Percentiles rank a stretch among this genome's conserved stretches.
These are phyloP conservation scores for Phylloporus sp. DNA, from an alignment of 768 basidiomycete genomes.

Conservation along the genomic window DNA sequence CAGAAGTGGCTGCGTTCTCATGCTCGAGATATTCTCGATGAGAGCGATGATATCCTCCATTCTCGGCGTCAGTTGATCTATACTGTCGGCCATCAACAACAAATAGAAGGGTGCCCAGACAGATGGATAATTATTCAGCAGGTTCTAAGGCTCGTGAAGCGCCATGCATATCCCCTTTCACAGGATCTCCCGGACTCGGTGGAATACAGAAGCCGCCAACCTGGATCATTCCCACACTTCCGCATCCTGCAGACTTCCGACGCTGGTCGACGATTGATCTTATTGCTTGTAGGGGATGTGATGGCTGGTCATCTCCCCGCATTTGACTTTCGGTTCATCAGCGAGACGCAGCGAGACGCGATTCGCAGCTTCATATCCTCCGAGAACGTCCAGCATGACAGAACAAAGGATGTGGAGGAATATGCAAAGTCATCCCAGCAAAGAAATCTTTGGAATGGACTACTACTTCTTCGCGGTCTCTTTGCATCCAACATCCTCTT, in stretches of 20 bases:
- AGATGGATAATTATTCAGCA: not conserved
- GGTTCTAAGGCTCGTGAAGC: not conserved
- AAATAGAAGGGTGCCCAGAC: not conserved
- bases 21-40: not conserved
- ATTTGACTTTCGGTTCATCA: constrained; percentile 5
- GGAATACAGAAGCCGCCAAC: not conserved
- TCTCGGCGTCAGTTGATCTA: not conserved
- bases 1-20: not conserved
- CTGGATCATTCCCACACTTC: constrained; percentile 9
- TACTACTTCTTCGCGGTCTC: constrained; percentile 46
- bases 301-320: constrained; percentile 8
- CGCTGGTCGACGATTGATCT: constrained; percentile 1
- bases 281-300: constrained; percentile 4
- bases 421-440: constrained; percentile 3
- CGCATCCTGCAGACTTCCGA: constrained; percentile 2
- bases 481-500: constrained; percentile 38
- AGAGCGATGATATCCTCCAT: not conserved
- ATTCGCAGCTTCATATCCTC: constrained; percentile 13
- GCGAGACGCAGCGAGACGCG: not conserved
- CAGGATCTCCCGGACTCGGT: not conserved
- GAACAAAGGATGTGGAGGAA: not conserved
- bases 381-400: not conserved
- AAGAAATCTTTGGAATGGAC: constrained; percentile 28
- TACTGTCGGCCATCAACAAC: not conserved
- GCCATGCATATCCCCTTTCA: not conserved